Evolutionary conservation across 371 early-diverging fungal species (phyloP).

Genomic region (Mortierella sp.): DNA sequence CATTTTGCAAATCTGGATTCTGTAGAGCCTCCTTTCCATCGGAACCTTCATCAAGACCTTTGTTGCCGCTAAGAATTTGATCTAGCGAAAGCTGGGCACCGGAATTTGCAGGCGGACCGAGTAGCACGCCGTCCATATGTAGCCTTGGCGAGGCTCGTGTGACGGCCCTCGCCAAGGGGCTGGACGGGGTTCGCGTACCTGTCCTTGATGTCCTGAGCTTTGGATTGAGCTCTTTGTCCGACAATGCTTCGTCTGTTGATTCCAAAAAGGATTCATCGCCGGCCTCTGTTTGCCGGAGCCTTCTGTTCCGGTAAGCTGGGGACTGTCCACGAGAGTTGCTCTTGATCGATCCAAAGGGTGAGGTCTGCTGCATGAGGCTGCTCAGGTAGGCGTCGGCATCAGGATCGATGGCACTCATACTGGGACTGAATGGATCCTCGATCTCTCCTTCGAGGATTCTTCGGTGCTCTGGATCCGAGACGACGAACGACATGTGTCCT

Average conservation of each 20-base stretch:
- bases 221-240: constrained; percentile 39
- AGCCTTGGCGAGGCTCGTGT: constrained; percentile 23
- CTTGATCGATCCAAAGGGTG: constrained; percentile 38
- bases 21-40: background rate
- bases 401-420: constrained; percentile 43
- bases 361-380: constrained; percentile 37
- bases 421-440: constrained; percentile 52
- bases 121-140: constrained; percentile 5
- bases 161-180: constrained; percentile 37
- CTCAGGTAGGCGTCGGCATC: constrained; percentile 40
- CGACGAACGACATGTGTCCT: constrained; percentile 39
- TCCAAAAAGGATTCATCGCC: constrained; percentile 46
- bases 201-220: constrained; percentile 32
- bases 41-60: constrained; percentile 8
- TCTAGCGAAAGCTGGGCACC: constrained; percentile 24
- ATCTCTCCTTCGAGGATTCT: constrained; percentile 44
- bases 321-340: constrained; percentile 39
- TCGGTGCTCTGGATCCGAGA: constrained; percentile 49
- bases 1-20: background rate
- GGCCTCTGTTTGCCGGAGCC: constrained; percentile 21
- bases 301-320: constrained; percentile 36
- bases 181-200: constrained; percentile 33
- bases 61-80: constrained; percentile 21
- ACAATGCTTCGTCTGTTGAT: constrained; percentile 38
- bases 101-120: constrained; percentile 1